phyloP scores from a whole-genome alignment of 2,329 filamentous ascomycete genomes.

The Huntiella bhutanensis region DNA sequence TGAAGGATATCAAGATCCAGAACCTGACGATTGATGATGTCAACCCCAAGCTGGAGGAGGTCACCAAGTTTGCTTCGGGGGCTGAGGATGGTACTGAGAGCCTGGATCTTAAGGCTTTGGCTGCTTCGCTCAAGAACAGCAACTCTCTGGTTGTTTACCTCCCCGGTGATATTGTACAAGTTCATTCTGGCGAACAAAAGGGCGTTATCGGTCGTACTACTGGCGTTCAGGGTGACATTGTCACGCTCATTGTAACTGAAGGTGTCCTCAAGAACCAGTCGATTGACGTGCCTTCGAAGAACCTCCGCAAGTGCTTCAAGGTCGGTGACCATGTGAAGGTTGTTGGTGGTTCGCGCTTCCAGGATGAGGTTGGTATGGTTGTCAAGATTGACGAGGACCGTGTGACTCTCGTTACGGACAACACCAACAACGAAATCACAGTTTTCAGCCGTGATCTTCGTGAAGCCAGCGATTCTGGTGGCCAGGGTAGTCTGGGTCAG shows the following conservation, averaged over 20 bases:
- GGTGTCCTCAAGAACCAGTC: constrained; percentile 65
- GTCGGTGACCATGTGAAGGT: constrained; percentile 97
- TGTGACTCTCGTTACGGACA: constrained; percentile 83
- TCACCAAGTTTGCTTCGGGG: constrained; percentile 79
- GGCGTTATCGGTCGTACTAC: constrained; percentile 74
- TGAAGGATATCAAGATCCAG: constrained; percentile 86
- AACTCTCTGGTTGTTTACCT: constrained; percentile 69
- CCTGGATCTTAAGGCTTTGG: constrained; percentile 76
- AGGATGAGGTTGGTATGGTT: constrained; percentile 92
- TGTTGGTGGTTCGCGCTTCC: constrained; percentile 83
- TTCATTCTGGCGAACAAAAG: constrained; percentile 87
- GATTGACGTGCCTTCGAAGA: constrained; percentile 84
- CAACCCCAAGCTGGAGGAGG: constrained; percentile 82
- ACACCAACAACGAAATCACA: constrained; percentile 81
- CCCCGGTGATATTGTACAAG: constrained; percentile 88
- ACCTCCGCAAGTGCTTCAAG: constrained; percentile 78
- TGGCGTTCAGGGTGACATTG: constrained; percentile 78
- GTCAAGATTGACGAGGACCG: constrained; percentile 83
- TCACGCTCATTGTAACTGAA: constrained; percentile 68
- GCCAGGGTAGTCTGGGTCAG: constrained; percentile 65
- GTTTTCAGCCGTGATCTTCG: constrained; percentile 96
- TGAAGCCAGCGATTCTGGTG: constrained; percentile 80
- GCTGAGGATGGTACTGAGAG: constrained; percentile 86
- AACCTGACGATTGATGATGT: constrained; percentile 73
- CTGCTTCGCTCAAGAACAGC: constrained; percentile 72